Evolutionary conservation across 495 filamentous ascomycete species (phyloP).

Genomic region (Lentithecium fluviatile): DNA sequence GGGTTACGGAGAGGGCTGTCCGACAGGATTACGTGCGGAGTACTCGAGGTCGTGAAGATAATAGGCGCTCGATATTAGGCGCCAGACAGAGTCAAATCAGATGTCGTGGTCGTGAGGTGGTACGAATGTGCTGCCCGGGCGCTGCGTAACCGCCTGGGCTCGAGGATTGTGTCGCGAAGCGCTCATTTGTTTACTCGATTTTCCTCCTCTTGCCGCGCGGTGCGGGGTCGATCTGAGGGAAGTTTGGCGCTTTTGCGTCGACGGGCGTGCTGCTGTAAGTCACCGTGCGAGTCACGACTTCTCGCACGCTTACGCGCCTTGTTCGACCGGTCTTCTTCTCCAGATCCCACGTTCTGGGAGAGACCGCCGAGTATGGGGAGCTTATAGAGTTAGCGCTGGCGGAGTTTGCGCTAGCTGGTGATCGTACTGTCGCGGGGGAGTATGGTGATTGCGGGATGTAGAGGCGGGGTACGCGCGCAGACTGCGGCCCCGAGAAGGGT

Average conservation of each 20-base stretch:
- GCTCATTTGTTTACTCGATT: conserved; percentile 49
- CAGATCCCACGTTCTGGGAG: conserved; percentile 62
- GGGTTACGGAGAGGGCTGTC: conserved; percentile 1
- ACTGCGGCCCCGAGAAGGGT: conserved; percentile 54
- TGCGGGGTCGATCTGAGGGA: conserved; percentile 58
- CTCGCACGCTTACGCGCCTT: conserved; percentile 51
- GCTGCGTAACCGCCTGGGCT: conserved; percentile 24
- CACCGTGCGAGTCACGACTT: conserved; percentile 74
- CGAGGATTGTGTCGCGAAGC: conserved; percentile 9
- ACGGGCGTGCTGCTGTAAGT: conserved; percentile 54
- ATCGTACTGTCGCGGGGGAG: conserved; percentile 50
- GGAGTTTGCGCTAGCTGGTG: conserved; percentile 54
- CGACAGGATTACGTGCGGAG: conserved; percentile 3
- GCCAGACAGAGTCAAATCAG: conserved; percentile 4
- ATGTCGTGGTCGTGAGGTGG: conserved; percentile 11
- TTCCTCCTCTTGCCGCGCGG: conserved; percentile 76
- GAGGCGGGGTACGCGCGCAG: conserved; percentile 57
- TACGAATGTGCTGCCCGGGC: conserved; percentile 10
- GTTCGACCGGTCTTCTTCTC: conserved; percentile 55
- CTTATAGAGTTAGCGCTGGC: conserved; percentile 48
- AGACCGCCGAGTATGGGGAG: conserved; percentile 45
- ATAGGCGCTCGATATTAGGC: conserved; percentile 7
- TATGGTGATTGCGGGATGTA: conserved; percentile 62
- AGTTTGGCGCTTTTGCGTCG: conserved; percentile 53
- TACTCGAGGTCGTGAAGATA: background rate